Conservation (phyloP, 2,329 filamentous ascomycete genomes). For the Aspergillus niger region DNA sequence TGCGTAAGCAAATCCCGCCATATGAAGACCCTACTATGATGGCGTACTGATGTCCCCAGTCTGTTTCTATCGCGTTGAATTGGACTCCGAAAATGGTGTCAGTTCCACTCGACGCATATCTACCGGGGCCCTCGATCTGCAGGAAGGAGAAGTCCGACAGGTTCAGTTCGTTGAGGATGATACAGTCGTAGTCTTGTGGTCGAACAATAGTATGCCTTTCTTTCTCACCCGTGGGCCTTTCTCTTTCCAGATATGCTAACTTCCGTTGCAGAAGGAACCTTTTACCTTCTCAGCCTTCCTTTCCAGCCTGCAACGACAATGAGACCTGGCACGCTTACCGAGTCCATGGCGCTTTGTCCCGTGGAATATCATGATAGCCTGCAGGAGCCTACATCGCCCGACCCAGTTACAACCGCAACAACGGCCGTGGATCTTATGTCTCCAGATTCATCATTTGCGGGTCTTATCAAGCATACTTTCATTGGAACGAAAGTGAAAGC, state of each 20-base stretch:
- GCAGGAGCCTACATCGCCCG: conserved; percentile 14
- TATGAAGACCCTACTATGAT: neutral
- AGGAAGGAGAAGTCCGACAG: conserved; percentile 52
- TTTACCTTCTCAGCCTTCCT: conserved; percentile 39
- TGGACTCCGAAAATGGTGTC: conserved; percentile 61
- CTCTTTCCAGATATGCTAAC: neutral
- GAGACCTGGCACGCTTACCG: conserved; percentile 4
- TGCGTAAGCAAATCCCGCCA: conserved; percentile 28
- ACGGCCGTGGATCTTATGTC: conserved; percentile 26
- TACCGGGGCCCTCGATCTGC: conserved; percentile 36
- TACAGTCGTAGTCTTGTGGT: conserved; percentile 62
- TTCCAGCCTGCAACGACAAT: conserved; percentile 26
- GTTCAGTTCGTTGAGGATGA: conserved; percentile 68
- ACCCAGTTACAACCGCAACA: conserved; percentile 16
- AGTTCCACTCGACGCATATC: conserved; percentile 48
- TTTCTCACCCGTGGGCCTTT: neutral
- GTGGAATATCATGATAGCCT: conserved; percentile 25
- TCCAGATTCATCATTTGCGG: conserved; percentile 17
- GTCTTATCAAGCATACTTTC: conserved; percentile 52
- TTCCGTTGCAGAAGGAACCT: conserved; percentile 24
- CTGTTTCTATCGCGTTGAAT: conserved; percentile 57
- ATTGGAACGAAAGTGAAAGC: conserved; percentile 38
- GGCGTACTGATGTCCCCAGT: conserved; percentile 46
- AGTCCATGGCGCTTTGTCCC: conserved; percentile 14
- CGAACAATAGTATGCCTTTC: conserved; percentile 31